Evolutionary conservation across 345 rosid species (phyloP).

Genomic region (Durio zibethinus): DNA sequence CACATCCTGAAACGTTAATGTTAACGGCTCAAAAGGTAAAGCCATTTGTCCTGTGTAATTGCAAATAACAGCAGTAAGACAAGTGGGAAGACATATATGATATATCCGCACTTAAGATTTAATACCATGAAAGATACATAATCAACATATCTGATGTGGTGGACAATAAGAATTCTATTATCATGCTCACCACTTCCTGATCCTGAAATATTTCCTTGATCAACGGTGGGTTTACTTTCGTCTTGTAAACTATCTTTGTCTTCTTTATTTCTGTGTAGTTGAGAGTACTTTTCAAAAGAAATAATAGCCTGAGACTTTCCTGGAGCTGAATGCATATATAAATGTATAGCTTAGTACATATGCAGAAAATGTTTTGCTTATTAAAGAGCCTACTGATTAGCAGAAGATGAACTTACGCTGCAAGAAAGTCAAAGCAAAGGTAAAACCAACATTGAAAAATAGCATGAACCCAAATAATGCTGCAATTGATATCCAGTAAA

Average conservation of each 20-base stretch:
- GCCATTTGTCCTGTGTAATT: not conserved
- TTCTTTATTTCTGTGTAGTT: conserved; percentile 43
- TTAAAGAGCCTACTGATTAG: not conserved
- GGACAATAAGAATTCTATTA: not conserved
- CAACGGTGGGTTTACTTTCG: not conserved
- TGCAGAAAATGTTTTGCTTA: not conserved
- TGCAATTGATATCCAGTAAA: conserved; percentile 65
- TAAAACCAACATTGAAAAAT: conserved; percentile 57
- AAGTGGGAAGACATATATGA: not conserved
- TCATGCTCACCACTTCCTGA: conserved; percentile 15
- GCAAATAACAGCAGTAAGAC: not conserved
- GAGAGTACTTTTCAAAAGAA: conserved; percentile 52
- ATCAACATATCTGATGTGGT: not conserved
- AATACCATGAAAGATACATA: not conserved
- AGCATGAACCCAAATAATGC: conserved; percentile 56
- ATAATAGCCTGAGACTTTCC: conserved; percentile 62
- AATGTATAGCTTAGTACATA: not conserved
- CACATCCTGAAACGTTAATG: conserved; percentile 52
- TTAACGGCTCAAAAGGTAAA: conserved; percentile 59
- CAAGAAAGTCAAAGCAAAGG: conserved; percentile 64
- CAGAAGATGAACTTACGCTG: conserved; percentile 46
- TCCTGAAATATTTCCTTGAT: not conserved
- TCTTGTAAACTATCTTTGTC: not conserved
- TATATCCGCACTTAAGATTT: not conserved
- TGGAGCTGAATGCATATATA: conserved; percentile 49